These are phyloP conservation scores for Cordyceps pruinosa DNA, from an alignment of 2,329 filamentous ascomycete species.

Conservation along the genomic window DNA sequence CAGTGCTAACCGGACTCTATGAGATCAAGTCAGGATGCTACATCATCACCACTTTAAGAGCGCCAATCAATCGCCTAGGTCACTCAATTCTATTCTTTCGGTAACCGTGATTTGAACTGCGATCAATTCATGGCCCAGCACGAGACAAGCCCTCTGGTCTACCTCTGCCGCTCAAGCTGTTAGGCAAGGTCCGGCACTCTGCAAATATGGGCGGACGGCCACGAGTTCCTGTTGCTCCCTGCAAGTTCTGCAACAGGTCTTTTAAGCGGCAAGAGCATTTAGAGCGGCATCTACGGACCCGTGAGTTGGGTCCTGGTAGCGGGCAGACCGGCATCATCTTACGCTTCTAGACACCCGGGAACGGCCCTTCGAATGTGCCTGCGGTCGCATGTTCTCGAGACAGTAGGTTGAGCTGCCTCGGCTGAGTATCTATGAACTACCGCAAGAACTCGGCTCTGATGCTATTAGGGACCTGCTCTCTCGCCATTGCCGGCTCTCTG, in stretches of 20 bases:
- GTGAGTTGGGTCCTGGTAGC: slow-evolving; percentile 14
- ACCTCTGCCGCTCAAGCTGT: too few species aligned
- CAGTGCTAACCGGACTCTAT: too few species aligned
- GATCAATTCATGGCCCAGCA: background rate
- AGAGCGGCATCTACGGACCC: slow-evolving; percentile 26
- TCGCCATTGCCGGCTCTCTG: slow-evolving; percentile 13
- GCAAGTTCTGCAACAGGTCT: slow-evolving; percentile 24
- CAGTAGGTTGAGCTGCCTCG: slow-evolving; percentile 17
- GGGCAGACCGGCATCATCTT: background rate
- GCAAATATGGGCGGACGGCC: slow-evolving; percentile 14
- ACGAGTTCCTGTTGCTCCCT: slow-evolving; percentile 18
- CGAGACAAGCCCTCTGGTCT: too few species aligned
- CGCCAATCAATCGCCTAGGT: background rate
- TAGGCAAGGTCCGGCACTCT: background rate
- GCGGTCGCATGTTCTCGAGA: slow-evolving; percentile 24
- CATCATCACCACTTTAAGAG: background rate
- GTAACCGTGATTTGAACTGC: background rate
- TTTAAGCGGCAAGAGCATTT: slow-evolving; percentile 28
- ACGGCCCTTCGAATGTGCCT: slow-evolving; percentile 25
- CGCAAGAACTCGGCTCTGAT: background rate
- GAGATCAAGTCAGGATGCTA: background rate
- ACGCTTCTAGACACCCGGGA: slow-evolving; percentile 25
- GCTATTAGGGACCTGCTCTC: slow-evolving; percentile 12
- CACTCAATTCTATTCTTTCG: background rate
- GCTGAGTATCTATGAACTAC: background rate